Base-by-base conservation (phyloP, 345 rosid species). In the Odontarrhena argentea region DNA sequence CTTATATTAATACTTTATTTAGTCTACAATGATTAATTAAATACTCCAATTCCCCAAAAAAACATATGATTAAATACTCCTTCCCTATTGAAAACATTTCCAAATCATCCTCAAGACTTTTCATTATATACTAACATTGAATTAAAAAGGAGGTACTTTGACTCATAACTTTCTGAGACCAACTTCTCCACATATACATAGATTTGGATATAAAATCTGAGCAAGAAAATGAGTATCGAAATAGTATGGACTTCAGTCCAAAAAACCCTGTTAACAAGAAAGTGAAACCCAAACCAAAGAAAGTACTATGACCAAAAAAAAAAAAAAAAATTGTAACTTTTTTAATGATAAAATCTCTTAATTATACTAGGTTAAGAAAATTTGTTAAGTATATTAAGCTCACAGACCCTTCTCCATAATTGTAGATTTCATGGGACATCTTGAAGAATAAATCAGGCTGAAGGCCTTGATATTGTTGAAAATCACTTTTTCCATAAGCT, bases 381-480 rank as follows among this genome's bases (percentile, higher is more conserved):
- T 6, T 12, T 49, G 12, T 65, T 49, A 11, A 56, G 9, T 35
- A n/a, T 41, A 46, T 41, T 67, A 60, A 51, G 32, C 41, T 60
- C n/a, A 68, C 74, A 69, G 34, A 93, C 98, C 98, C 98, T 88
- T 93, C 98, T 72, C 98, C 98, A 62, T 93, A 93, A 79, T 90
- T 88, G 87, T 93, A 93, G 78, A 93, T 90, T 84, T 93, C 97
- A 73, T 90, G 98, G 38, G 98, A 93, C 98, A 93, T 93, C 83
- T 93, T 93, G 82, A 93, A 93, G 85, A 90, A 93, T 43, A 90
- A 85, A 78, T 93, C 96, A 8, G 98, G 97, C 60, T 90, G 97
- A 60, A 93, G 87, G 8, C 98, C 93, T 85, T 86, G 98, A 56
- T 78, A 87, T 46, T 78, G 91, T 61, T 82, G 96, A 74, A 84